Evolutionary conservation across 805 yeast genomes (phyloP).

Genomic region (Candida sonorensis): DNA sequence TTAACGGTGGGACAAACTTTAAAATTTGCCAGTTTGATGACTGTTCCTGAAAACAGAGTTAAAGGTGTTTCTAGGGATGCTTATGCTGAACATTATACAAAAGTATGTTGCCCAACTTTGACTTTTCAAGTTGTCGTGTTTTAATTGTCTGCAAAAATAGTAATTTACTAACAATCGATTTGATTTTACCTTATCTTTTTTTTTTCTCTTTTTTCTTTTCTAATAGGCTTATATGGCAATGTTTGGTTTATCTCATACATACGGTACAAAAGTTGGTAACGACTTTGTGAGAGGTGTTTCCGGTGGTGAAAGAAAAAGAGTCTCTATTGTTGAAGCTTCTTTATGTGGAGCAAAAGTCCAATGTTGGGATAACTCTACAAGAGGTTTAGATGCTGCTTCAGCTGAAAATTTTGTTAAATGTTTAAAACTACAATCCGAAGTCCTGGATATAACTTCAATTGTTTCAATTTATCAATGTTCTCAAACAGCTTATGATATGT

Average conservation of each 20-base stretch:
- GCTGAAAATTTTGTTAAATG: slow-evolving; percentile 53
- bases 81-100: slow-evolving; percentile 45
- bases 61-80: slow-evolving; percentile 43
- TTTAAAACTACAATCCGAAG: slow-evolving; percentile 41
- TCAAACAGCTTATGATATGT: slow-evolving; percentile 31
- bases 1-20: slow-evolving; percentile 60
- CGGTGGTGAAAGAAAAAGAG: slow-evolving; percentile 59
- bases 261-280: slow-evolving; percentile 51
- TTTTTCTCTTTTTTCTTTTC: background rate
- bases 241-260: slow-evolving; percentile 35
- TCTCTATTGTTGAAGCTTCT: slow-evolving; percentile 48
- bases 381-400: slow-evolving; percentile 62
- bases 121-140: too few species aligned
- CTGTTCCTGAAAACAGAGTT: slow-evolving; percentile 54
- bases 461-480: slow-evolving; percentile 38
- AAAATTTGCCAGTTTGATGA: slow-evolving; percentile 50
- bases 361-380: slow-evolving; percentile 58
- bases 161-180: too few species aligned
- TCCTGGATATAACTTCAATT: slow-evolving; percentile 37
- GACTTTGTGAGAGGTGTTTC: slow-evolving; percentile 55
- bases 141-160: too few species aligned
- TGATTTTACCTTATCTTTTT: background rate
- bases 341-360: slow-evolving; percentile 30
- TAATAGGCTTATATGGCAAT: slow-evolving; percentile 28
- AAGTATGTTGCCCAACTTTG: slow-evolving; percentile 23